phyloP scores from a whole-genome alignment of 2,329 filamentous ascomycete species.

The Venturia asperata region DNA sequence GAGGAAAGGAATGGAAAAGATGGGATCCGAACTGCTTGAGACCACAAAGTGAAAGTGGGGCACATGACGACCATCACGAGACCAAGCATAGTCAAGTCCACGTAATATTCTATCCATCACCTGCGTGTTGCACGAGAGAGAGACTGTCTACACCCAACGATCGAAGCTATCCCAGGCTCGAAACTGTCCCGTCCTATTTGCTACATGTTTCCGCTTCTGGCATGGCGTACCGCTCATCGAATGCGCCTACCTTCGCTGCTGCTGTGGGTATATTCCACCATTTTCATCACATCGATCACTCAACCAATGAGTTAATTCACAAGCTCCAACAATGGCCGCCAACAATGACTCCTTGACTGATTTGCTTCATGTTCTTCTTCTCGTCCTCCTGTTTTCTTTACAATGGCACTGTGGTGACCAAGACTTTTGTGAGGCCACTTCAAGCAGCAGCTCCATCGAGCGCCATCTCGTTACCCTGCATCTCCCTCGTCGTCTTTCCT shows the following conservation, averaged over 20 bases:
- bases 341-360: not conserved
- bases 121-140: not conserved
- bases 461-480: slow-evolving; percentile 23
- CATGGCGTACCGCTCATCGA: not conserved
- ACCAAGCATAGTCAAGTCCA: not conserved
- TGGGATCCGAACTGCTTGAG: no score
- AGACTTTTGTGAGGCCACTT: not conserved
- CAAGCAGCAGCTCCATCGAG: slow-evolving; percentile 11
- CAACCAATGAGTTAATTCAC: not conserved
- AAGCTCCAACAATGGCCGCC: not conserved
- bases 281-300: not conserved
- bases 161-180: not conserved
- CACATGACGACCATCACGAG: no score
- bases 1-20: no score
- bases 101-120: not conserved
- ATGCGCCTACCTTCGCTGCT: not conserved
- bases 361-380: not conserved
- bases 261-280: slow-evolving; percentile 13
- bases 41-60: no score
- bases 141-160: not conserved
- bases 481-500: slow-evolving; percentile 36
- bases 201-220: not conserved
- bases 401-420: not conserved
- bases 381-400: not conserved
- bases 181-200: not conserved